A percentile compares a stretch with the other conserved stretches of the same genome.
Conservation (phyloP, 768 basidiomycete genomes). For the Fibroporia radiculosa region DNA sequence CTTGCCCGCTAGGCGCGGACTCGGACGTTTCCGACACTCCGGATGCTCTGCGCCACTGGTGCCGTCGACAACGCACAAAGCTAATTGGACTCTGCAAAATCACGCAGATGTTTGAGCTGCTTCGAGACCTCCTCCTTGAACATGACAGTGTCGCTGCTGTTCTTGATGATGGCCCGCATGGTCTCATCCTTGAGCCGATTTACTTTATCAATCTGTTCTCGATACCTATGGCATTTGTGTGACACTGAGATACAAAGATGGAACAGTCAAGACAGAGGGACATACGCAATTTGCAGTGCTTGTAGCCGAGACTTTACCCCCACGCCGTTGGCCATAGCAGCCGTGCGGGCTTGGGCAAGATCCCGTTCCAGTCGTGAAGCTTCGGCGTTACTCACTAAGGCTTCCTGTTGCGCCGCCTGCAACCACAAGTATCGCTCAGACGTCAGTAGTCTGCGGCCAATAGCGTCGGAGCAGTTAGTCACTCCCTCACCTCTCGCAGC, state of each 20-base stretch:
- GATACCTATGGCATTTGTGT: slow-evolving; percentile 57
- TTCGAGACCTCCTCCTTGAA: slow-evolving; percentile 77
- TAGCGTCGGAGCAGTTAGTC: not conserved
- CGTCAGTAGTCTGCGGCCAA: not conserved
- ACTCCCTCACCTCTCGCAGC: slow-evolving; percentile 60
- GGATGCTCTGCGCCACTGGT: too few species aligned
- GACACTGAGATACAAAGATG: too few species aligned
- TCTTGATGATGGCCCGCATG: slow-evolving; percentile 74
- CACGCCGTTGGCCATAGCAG: slow-evolving; percentile 74
- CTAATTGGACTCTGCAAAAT: slow-evolving; percentile 53
- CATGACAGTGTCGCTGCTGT: slow-evolving; percentile 73
- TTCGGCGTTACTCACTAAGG: slow-evolving; percentile 56
- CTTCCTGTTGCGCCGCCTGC: slow-evolving; percentile 75
- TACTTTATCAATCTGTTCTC: slow-evolving; percentile 73
- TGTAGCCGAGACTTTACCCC: slow-evolving; percentile 75
- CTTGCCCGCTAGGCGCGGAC: too few species aligned
- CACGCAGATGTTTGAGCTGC: slow-evolving; percentile 58
- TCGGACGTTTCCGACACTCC: not conserved
- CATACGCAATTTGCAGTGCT: slow-evolving; percentile 69
- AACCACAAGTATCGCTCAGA: not conserved
- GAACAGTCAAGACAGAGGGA: slow-evolving; percentile 5
- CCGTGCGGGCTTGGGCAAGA: slow-evolving; percentile 64
- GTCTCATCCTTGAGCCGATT: slow-evolving; percentile 72
- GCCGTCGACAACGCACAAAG: not conserved
- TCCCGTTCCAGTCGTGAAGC: slow-evolving; percentile 63